Evolutionary conservation across 73 alveolate species (phyloP), one percentile per base, ranked within the genome.

Genomic region (Paramecium primaurelia): DNA sequence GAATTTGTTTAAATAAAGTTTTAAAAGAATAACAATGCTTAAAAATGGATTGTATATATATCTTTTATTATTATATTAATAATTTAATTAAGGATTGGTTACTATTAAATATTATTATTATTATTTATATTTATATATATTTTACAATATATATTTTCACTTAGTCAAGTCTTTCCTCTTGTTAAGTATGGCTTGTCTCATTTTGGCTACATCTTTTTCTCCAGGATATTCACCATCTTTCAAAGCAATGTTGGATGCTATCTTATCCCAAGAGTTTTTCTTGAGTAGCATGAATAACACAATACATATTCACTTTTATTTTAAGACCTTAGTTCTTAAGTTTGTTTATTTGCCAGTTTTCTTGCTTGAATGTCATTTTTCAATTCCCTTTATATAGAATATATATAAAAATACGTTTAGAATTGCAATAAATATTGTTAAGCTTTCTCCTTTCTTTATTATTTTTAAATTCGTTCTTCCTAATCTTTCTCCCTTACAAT

Each of bases 181-280:
- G 84, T 89, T 89, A n/a, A 89, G n/a, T 22, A 89, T 89, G 28
- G 94, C 94, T 89, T 89, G 47, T 71, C 94, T 77, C 94, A 89
- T 71, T 42, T 36, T 10, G 32, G 86, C 34, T n/a, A 89, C 91
- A 89, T 89, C 94, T 8, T 28, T 47, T 22, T 69, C 58, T 12
- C 94, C 94, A 25, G 94, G 94, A 73, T 89, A 73, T 28, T 89
- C 94, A 6, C 94, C 94, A 69, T 77, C 90, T 54, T 89, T 89
- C 37, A 89, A 54, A 2, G 94, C 69, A 26, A 89, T 89, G 36
- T 89, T 89, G 18, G 68, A 37, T 8, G 92, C 88, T 10, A 89
- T 75, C 40, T 89, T 89, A 42, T 89, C 94, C 94, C 94, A 89
- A 28, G 92, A 83, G 59, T 89, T 89, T 80, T 80, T 80, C 71